phyloP scores from a whole-genome alignment of 305 asterid genomes.

The Fraxinus nigra region DNA sequence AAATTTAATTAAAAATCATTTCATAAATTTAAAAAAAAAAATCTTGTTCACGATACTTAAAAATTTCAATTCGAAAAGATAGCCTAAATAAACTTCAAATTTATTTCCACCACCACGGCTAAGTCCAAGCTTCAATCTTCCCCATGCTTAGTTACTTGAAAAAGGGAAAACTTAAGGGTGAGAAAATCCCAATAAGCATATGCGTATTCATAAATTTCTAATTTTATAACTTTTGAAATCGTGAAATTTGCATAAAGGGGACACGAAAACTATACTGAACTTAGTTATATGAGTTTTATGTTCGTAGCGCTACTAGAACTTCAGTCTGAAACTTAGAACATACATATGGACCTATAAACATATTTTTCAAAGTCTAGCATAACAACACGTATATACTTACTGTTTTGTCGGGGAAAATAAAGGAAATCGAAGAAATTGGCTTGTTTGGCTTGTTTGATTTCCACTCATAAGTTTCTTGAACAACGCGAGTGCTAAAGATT shows the following conservation, averaged over 20 bases:
- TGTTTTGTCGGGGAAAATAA: not conserved
- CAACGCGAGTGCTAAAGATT: no score
- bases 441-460: no score
- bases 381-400: not conserved
- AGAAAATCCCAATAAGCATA: not conserved
- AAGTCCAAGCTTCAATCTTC: not conserved
- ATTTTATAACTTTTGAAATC: not conserved
- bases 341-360: not conserved
- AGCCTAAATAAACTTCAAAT: not conserved
- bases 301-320: not conserved
- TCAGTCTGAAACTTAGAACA: not conserved
- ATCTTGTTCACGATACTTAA: not conserved
- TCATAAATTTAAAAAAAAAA: not conserved
- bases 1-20: no score
- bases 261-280: not conserved
- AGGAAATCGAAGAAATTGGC: no score
- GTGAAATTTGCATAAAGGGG: not conserved
- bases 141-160: not conserved
- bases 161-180: not conserved
- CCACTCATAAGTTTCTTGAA: no score
- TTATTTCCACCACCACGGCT: not conserved
- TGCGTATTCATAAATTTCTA: not conserved
- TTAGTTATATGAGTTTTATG: not conserved
- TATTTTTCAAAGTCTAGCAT: not conserved
- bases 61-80: not conserved